phyloP scores from a whole-genome alignment of 495 filamentous ascomycete species.

The Aspergillus taichungensis region DNA sequence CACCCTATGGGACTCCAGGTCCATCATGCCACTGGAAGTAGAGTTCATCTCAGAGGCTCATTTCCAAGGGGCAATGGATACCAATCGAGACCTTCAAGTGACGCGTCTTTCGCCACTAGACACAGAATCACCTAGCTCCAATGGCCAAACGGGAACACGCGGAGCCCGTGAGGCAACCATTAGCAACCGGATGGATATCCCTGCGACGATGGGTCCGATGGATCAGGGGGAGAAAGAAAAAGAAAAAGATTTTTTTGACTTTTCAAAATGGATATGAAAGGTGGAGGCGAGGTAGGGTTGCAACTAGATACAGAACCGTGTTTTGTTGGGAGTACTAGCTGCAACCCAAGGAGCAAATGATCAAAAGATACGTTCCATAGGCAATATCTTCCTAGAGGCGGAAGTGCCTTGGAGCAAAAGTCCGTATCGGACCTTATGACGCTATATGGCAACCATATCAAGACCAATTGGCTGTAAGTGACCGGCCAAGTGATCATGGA shows the following conservation, averaged over 20 bases:
- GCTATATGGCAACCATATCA: conserved; percentile 1
- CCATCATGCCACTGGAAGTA: conserved; percentile 17
- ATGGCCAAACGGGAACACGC: conserved; percentile 16
- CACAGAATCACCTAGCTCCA: conserved; percentile 11
- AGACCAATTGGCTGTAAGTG: conserved; percentile 19
- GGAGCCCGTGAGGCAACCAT: conserved; percentile 16
- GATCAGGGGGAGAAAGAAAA: conserved; percentile 1
- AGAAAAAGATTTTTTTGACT: conserved; percentile 1
- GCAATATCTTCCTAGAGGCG: too few relatives aligned
- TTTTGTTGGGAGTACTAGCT: conserved; percentile 10
- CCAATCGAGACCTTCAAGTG: conserved; percentile 30
- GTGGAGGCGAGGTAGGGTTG: conserved; percentile 12
- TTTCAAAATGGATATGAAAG: conserved; percentile 4
- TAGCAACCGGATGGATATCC: conserved; percentile 10
- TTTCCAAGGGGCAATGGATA: conserved; percentile 15
- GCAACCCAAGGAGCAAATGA: conserved; percentile 7
- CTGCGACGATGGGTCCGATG: conserved; percentile 4
- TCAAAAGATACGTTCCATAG: not conserved
- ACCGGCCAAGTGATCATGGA: conserved; percentile 7
- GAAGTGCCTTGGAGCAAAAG: conserved; percentile 6
- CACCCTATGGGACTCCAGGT: conserved; percentile 12
- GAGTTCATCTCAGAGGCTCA: conserved; percentile 9
- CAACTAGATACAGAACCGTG: conserved; percentile 20
- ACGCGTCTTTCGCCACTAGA: conserved; percentile 20
- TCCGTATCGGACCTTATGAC: conserved; percentile 14